These are phyloP conservation scores for Elsinoe perseae DNA, from an alignment of 2,329 filamentous ascomycete species.

Conservation along the genomic window DNA sequence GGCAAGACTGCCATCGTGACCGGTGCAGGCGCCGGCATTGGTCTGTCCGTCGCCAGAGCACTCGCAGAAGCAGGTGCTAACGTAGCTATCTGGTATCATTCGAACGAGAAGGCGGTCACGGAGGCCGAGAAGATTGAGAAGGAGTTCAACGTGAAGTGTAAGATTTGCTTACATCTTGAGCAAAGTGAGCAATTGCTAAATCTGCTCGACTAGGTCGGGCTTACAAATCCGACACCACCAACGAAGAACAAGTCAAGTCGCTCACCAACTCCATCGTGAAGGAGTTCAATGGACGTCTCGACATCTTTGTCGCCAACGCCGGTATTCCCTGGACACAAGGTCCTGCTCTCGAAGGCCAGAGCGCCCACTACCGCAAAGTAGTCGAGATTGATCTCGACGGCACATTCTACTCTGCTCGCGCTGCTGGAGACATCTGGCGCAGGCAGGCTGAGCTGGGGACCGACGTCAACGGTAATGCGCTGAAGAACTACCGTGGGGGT, in stretches of 20 bases:
- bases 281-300: conserved; percentile 67
- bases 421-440: conserved; percentile 61
- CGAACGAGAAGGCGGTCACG: conserved; percentile 29
- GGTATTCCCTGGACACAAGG: conserved; percentile 68
- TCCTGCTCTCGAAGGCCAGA: conserved; percentile 55
- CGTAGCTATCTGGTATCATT: conserved; percentile 40
- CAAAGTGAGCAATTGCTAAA: neutral
- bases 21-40: conserved; percentile 31
- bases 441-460: conserved; percentile 62
- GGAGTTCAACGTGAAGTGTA: conserved; percentile 30
- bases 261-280: conserved; percentile 37
- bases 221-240: conserved; percentile 43
- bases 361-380: conserved; percentile 59
- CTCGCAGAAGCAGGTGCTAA: conserved; percentile 37
- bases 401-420: conserved; percentile 68
- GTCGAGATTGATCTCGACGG: conserved; percentile 66
- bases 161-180: neutral
- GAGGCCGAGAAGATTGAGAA: conserved; percentile 28
- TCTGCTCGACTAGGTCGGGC: conserved; percentile 34
- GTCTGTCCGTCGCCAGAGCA: conserved; percentile 28
- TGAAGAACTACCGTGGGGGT: conserved; percentile 26
- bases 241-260: conserved; percentile 35
- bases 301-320: conserved; percentile 72
- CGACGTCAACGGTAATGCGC: conserved; percentile 39
- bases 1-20: conserved; percentile 32